Percentiles rank a stretch among this genome's conserved stretches.
phyloP scores from a whole-genome alignment of 768 basidiomycete genomes.

The Rhizopogon roseolus region DNA sequence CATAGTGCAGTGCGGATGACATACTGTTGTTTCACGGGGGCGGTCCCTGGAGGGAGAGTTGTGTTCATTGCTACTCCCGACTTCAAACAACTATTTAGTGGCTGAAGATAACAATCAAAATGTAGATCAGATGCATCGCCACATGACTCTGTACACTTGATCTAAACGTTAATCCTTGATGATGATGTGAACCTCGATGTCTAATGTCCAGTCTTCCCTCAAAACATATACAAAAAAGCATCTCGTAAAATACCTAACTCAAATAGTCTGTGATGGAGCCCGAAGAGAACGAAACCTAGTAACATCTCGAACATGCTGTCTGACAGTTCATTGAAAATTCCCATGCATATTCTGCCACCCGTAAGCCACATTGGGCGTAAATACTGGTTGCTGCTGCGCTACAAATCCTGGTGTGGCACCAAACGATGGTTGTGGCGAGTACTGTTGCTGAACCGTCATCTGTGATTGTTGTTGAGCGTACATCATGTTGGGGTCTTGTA shows the following conservation, averaged over 20 bases:
- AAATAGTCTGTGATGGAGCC: background rate
- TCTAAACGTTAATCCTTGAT: no score
- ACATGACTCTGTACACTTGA: no score
- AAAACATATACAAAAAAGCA: background rate
- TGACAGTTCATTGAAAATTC: conserved; percentile 9
- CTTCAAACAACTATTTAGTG: no score
- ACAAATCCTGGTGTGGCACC: conserved; percentile 8
- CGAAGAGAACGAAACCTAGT: background rate
- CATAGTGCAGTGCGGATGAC: conserved; percentile 6
- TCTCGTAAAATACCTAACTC: background rate
- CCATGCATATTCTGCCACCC: conserved; percentile 15
- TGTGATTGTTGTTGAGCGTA: background rate
- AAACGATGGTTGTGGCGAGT: conserved; percentile 25
- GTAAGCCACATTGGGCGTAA: conserved; percentile 10
- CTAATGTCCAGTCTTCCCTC: no score
- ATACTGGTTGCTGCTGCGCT: conserved; percentile 20
- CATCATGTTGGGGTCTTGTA: background rate
- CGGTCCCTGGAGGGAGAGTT: conserved; percentile 36
- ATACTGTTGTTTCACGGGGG: conserved; percentile 51
- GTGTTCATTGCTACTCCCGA: conserved; percentile 3
- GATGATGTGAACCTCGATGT: no score
- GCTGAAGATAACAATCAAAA: no score
- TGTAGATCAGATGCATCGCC: no score
- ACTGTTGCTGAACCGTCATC: conserved; percentile 7
- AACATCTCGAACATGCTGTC: background rate